Percentiles rank a stretch among this genome's conserved stretches.
These are phyloP conservation scores for Xylaria sp. DNA, from an alignment of 2,329 filamentous ascomycete species.

Conservation along the genomic window DNA sequence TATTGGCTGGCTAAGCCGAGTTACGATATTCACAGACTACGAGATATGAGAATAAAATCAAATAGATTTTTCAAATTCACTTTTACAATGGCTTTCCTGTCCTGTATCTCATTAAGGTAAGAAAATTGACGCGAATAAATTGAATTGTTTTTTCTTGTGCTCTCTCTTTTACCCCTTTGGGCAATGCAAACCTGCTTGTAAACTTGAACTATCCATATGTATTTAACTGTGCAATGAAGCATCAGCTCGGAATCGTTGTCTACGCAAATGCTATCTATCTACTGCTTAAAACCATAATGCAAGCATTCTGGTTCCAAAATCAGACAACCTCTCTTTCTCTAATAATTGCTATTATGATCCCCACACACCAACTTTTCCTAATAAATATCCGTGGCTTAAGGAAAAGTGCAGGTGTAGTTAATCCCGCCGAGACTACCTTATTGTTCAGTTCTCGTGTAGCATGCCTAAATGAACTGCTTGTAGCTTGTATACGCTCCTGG, in stretches of 20 bases:
- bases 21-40: conserved; percentile 15
- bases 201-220: not conserved
- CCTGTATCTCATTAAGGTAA: no score
- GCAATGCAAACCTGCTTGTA: not conserved
- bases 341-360: not conserved
- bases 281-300: not conserved
- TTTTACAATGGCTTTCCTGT: not conserved
- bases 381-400: not conserved
- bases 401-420: not conserved
- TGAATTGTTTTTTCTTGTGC: not conserved
- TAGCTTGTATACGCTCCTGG: no score
- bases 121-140: not conserved
- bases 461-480: no score
- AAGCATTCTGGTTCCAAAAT: not conserved
- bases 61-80: conserved; percentile 14
- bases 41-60: conserved; percentile 29
- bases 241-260: not conserved
- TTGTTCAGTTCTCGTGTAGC: not conserved
- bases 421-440: not conserved
- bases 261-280: not conserved
- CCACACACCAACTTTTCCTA: not conserved
- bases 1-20: not conserved
- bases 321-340: conserved; percentile 12
- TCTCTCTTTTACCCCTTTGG: not conserved
- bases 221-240: not conserved